A percentile compares a stretch with the other conserved stretches of the same genome.
Conservation (phyloP, 1,284 basidiomycete genomes). For the Rhodotorula mucilaginosa region DNA sequence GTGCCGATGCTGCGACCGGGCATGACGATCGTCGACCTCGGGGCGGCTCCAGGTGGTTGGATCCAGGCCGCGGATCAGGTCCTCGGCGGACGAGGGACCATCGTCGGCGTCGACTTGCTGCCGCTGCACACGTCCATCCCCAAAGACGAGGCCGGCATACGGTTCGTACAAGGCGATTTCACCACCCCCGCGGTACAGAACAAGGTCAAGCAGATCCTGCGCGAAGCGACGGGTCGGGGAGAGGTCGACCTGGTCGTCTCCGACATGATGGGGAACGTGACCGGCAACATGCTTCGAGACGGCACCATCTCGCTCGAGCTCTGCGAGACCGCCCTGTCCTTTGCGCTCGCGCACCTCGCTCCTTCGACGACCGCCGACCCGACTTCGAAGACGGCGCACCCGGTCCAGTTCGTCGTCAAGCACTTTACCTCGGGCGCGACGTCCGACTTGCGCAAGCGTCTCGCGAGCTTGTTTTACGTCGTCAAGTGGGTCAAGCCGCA, state of each 20-base stretch:
- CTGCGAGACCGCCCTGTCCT: slow-evolving; percentile 48
- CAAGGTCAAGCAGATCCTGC: background rate
- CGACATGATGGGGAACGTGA: slow-evolving; percentile 54
- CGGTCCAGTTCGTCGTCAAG: slow-evolving; percentile 33
- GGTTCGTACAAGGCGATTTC: slow-evolving; percentile 37
- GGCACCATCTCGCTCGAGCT: slow-evolving; percentile 48
- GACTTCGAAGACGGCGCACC: background rate
- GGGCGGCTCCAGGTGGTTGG: slow-evolving; percentile 39
- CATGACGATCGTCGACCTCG: slow-evolving; percentile 35
- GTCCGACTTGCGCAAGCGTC: slow-evolving; percentile 8
- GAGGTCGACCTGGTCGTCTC: slow-evolving; percentile 50
- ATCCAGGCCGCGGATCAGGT: slow-evolving; percentile 25
- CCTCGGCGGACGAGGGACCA: slow-evolving; percentile 3
- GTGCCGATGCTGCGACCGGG: slow-evolving; percentile 19
- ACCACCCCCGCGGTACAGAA: slow-evolving; percentile 22
- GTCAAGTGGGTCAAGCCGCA: slow-evolving; percentile 38
- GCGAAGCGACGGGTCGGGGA: background rate
- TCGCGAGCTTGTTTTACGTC: slow-evolving; percentile 15
- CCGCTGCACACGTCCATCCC: slow-evolving; percentile 18
- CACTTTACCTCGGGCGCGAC: slow-evolving; percentile 30
- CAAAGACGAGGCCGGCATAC: slow-evolving; percentile 7
- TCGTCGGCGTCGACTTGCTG: slow-evolving; percentile 38
- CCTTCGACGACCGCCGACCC: background rate
- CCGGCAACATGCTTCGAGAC: slow-evolving; percentile 49
- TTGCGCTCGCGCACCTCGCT: slow-evolving; percentile 41